Evolutionary conservation across 2,329 filamentous ascomycete species (phyloP).

Genomic region (Furcasterigmium furcatum): DNA sequence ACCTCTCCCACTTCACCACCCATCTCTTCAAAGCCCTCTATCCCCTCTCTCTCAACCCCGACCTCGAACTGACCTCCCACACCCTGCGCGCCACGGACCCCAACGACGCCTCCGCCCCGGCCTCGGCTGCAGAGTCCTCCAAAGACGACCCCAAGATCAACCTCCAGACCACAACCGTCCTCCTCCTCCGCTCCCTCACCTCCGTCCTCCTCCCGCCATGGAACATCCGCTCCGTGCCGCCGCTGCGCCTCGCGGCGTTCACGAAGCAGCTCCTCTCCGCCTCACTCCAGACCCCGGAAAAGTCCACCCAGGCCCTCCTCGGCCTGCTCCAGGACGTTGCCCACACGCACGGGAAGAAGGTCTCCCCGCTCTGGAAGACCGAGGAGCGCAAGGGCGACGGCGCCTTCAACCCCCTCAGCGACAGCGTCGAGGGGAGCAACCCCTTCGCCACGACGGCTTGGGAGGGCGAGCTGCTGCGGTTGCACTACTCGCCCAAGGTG

Average conservation of each 20-base stretch:
- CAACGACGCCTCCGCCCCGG: constrained; percentile 56
- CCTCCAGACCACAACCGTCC: constrained; percentile 88
- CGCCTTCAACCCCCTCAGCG: constrained; percentile 70
- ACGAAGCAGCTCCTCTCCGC: constrained; percentile 84
- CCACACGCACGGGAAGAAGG: constrained; percentile 77
- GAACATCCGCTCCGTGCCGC: constrained; percentile 72
- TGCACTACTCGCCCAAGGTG: constrained; percentile 85
- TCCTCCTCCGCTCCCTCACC: constrained; percentile 83
- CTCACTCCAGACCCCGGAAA: constrained; percentile 84
- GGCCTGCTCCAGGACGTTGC: constrained; percentile 75
- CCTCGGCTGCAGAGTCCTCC: constrained; percentile 29
- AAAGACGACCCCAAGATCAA: constrained; percentile 69
- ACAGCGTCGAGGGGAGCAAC: constrained; percentile 80
- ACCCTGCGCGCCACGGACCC: constrained; percentile 57
- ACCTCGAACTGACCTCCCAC: constrained; percentile 78
- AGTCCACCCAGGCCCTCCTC: constrained; percentile 77
- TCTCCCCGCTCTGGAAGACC: constrained; percentile 86
- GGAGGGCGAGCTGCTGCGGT: constrained; percentile 84
- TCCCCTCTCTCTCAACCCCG: constrained; percentile 73
- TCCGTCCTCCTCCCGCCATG: constrained; percentile 75
- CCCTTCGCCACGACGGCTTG: constrained; percentile 87
- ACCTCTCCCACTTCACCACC: constrained; percentile 91
- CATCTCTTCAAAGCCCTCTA: constrained; percentile 88
- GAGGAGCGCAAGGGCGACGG: constrained; percentile 93
- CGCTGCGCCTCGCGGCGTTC: constrained; percentile 84